Conservation (phyloP, 2,329 filamentous ascomycete species). For the Alternaria sp. region DNA sequence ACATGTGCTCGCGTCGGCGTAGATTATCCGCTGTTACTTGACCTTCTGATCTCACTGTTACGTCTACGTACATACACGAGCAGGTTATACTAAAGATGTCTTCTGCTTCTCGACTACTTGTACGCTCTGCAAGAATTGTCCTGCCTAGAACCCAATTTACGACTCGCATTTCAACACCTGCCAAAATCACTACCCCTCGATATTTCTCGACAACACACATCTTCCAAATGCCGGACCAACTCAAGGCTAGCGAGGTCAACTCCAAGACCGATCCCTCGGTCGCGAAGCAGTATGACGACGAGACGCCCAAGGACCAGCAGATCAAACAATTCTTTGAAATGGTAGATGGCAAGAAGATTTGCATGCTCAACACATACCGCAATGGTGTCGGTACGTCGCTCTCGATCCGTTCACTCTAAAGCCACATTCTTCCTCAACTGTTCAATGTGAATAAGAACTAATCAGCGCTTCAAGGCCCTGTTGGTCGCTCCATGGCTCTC, state of each 20-base stretch:
- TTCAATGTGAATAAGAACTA: not conserved
- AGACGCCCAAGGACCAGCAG: constrained; percentile 56
- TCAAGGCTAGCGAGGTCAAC: constrained; percentile 53
- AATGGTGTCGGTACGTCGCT: constrained; percentile 49
- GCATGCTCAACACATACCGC: constrained; percentile 55
- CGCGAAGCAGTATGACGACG: constrained; percentile 59
- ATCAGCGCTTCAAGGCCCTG: constrained; percentile 42
- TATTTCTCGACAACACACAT: constrained; percentile 27
- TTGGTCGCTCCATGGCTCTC: constrained; percentile 60
- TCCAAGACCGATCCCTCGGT: constrained; percentile 58
- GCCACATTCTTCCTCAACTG: not conserved
- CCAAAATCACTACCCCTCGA: constrained; percentile 11
- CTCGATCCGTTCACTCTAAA: not conserved
- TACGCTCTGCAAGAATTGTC: constrained; percentile 18
- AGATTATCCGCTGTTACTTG: constrained; percentile 11
- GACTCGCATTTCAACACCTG: not conserved
- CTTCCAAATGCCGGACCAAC: constrained; percentile 57
- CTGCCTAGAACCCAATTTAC: constrained; percentile 15
- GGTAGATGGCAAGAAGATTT: constrained; percentile 57
- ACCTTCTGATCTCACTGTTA: constrained; percentile 33
- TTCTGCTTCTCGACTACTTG: constrained; percentile 23
- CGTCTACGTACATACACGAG: constrained; percentile 19
- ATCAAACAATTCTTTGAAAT: constrained; percentile 59
- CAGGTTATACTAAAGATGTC: constrained; percentile 23
- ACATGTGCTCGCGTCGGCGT: constrained; percentile 7